Percentiles rank a stretch among this genome's conserved stretches.
These are phyloP conservation scores for Conticribra guillardii DNA, from an alignment of 108 stramenopile genomes.

Conservation along the genomic window DNA sequence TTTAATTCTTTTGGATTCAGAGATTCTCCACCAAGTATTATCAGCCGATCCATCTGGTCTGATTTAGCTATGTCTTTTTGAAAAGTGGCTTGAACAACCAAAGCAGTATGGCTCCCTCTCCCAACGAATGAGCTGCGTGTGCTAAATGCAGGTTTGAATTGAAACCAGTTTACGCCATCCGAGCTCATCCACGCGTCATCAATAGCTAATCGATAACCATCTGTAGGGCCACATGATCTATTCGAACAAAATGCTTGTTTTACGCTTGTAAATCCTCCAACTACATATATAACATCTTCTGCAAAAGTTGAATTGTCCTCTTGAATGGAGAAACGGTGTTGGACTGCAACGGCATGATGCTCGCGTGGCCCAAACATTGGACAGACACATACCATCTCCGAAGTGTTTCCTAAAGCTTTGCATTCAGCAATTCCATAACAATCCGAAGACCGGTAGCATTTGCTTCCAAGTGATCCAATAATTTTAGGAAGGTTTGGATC, in stretches of 20 bases:
- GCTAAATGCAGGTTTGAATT: conserved; percentile 55
- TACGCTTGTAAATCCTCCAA: conserved; percentile 67
- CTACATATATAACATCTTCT: conserved; percentile 67
- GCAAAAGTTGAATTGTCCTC: conserved; percentile 30
- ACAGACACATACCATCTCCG: conserved; percentile 69
- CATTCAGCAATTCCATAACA: conserved; percentile 66
- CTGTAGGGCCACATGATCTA: conserved; percentile 68
- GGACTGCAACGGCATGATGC: conserved; percentile 60
- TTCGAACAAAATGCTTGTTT: conserved; percentile 62
- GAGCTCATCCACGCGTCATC: conserved; percentile 76
- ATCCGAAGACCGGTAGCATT: conserved; percentile 47
- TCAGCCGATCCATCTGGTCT: conserved; percentile 33
- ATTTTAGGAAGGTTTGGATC: conserved; percentile 23
- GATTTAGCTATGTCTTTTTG: conserved; percentile 1
- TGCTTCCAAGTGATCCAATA: conserved; percentile 38
- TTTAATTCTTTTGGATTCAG: conserved; percentile 25
- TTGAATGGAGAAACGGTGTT: conserved; percentile 48
- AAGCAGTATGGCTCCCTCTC: conserved; percentile 48
- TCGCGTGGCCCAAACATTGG: conserved; percentile 79
- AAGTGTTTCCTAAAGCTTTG: conserved; percentile 36
- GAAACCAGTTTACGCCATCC: conserved; percentile 62
- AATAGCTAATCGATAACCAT: conserved; percentile 63
- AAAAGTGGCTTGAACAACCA: conserved; percentile 22
- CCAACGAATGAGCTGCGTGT: conserved; percentile 30
- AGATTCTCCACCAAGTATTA: conserved; percentile 59